phyloP scores from a whole-genome alignment of 257 asterid species.

The Ilex asprella region DNA sequence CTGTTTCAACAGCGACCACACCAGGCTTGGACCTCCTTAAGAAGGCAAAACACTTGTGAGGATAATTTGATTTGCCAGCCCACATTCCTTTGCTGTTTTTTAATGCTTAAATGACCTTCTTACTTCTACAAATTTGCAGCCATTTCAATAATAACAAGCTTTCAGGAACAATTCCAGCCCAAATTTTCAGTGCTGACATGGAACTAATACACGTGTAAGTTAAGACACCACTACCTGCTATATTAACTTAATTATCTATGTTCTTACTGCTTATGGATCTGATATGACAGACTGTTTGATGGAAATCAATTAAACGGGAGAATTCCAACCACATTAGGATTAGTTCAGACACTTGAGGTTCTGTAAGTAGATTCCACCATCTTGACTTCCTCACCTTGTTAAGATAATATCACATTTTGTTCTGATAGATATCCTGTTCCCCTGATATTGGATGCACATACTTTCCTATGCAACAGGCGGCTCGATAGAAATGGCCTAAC shows the following conservation, averaged over 20 bases:
- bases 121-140: conserved; percentile 42
- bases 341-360: conserved; percentile 78
- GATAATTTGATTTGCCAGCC: background rate
- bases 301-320: conserved; percentile 62
- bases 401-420: too few species aligned
- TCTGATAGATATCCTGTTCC: too few species aligned
- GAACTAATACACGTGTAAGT: conserved; percentile 81
- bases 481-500: too few species aligned
- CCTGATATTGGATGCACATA: too few species aligned
- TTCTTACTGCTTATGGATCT: conserved; percentile 8
- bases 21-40: conserved; percentile 82
- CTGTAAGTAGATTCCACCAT: conserved; percentile 76
- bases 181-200: conserved; percentile 65
- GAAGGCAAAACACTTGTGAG: conserved; percentile 95
- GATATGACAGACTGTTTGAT: conserved; percentile 53
- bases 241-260: background rate
- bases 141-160: conserved; percentile 90
- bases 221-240: background rate
- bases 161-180: conserved; percentile 64
- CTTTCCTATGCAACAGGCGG: too few species aligned
- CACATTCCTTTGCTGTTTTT: background rate
- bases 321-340: conserved; percentile 68
- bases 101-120: conserved; percentile 13
- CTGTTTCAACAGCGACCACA: conserved; percentile 54
- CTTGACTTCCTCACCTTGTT: too few species aligned